phyloP scores from a whole-genome alignment of 179 eudicot genomes.

The Drosera spatulata region DNA sequence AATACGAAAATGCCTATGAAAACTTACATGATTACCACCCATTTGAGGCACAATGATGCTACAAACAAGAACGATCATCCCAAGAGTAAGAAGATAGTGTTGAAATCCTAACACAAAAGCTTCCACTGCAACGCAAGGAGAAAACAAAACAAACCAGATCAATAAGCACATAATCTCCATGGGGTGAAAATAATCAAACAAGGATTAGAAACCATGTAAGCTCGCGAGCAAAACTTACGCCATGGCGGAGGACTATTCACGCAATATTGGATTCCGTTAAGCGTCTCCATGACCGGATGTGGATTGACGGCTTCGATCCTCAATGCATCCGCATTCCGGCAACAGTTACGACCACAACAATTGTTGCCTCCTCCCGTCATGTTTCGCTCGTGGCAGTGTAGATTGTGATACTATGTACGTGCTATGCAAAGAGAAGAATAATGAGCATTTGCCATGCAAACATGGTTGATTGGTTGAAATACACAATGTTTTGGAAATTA shows the following conservation, averaged over 20 bases:
- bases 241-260: constrained; percentile 67
- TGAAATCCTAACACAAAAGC: constrained; percentile 55
- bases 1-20: not conserved
- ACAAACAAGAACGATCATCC: constrained; percentile 43
- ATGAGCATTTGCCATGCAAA: too few species aligned
- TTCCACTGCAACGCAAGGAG: constrained; percentile 28
- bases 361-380: not conserved
- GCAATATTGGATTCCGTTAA: constrained; percentile 53
- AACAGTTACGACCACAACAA: not conserved
- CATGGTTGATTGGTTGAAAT: too few species aligned
- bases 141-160: too few species aligned
- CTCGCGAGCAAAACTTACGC: constrained; percentile 22
- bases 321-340: not conserved
- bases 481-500: too few species aligned
- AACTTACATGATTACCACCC: constrained; percentile 72
- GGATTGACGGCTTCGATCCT: constrained; percentile 44
- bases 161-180: too few species aligned
- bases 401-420: too few species aligned
- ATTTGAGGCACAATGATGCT: constrained; percentile 53
- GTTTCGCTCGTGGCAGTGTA: too few species aligned
- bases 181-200: not conserved
- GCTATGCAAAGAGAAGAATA: too few species aligned
- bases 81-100: constrained; percentile 53
- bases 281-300: constrained; percentile 65
- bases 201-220: not conserved